These are phyloP conservation scores for Grosmannia serpens DNA, from an alignment of 2,329 filamentous ascomycete species.

Conservation along the genomic window DNA sequence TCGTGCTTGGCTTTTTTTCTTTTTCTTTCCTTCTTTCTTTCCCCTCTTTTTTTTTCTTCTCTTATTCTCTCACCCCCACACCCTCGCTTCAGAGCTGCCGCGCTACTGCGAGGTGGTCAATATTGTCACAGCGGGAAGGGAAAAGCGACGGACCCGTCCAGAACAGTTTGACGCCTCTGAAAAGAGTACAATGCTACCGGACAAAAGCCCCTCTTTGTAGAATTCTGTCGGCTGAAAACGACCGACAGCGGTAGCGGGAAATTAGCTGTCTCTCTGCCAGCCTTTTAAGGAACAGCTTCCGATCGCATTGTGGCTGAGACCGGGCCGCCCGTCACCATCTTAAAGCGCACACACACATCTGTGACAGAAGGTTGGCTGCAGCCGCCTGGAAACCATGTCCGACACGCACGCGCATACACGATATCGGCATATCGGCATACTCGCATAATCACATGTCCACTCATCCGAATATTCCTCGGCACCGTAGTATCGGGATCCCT, in stretches of 20 bases:
- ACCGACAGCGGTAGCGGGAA: not conserved
- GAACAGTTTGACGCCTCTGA: not conserved
- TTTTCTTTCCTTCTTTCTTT: not conserved
- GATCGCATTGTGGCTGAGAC: not conserved
- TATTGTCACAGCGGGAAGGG: not conserved
- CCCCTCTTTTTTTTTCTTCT: not conserved
- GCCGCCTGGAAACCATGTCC: not conserved
- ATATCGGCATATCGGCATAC: not conserved
- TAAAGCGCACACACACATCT: no score
- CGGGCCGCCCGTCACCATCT: no score
- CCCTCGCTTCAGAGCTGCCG: not conserved
- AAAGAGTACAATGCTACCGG: not conserved
- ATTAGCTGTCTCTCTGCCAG: not conserved
- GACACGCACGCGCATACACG: no score
- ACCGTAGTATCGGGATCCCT: no score
- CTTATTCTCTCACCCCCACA: not conserved
- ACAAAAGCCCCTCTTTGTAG: not conserved
- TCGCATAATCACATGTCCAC: no score
- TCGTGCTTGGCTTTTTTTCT: not conserved
- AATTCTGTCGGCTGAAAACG: not conserved
- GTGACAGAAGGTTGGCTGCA: not conserved
- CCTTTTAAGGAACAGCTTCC: not conserved
- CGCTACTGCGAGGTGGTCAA: not conserved
- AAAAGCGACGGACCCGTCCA: not conserved
- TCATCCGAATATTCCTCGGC: not conserved